These are phyloP conservation scores for Hyaloscypha hepaticicola DNA, from an alignment of 495 filamentous ascomycete species.

Conservation along the genomic window DNA sequence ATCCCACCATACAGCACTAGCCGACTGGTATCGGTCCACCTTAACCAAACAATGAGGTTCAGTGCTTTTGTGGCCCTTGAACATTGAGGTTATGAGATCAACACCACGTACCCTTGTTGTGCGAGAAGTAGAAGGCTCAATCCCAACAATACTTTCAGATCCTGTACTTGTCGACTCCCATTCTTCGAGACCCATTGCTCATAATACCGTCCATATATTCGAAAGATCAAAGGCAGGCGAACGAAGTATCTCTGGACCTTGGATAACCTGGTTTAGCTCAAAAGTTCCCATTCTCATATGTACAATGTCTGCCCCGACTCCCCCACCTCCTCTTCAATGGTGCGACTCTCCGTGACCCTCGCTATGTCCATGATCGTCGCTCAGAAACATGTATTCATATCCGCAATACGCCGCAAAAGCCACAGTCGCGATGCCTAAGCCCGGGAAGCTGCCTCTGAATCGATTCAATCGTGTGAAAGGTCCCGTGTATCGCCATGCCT, in stretches of 20 bases:
- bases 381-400: constrained; percentile 83
- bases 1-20: too few relatives aligned
- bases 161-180: too few relatives aligned
- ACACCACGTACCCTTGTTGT: too few relatives aligned
- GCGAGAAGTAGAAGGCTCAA: too few relatives aligned
- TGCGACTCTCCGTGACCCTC: constrained; percentile 43
- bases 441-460: constrained; percentile 81
- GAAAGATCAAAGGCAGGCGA: neutral
- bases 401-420: constrained; percentile 87
- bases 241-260: neutral
- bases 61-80: too few relatives aligned
- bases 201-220: neutral
- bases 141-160: too few relatives aligned
- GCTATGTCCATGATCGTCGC: constrained; percentile 61
- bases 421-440: constrained; percentile 85
- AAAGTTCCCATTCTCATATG: constrained; percentile 25
- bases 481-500: constrained; percentile 91
- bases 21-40: too few relatives aligned
- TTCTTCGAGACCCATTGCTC: too few relatives aligned
- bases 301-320: constrained; percentile 21
- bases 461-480: constrained; percentile 86
- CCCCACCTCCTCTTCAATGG: constrained; percentile 29
- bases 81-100: too few relatives aligned
- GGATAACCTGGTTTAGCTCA: neutral
- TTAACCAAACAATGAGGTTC: too few relatives aligned